These are phyloP conservation scores for Coemansia sp. DNA, from an alignment of 192 early-diverging fungal genomes.

Conservation along the genomic window DNA sequence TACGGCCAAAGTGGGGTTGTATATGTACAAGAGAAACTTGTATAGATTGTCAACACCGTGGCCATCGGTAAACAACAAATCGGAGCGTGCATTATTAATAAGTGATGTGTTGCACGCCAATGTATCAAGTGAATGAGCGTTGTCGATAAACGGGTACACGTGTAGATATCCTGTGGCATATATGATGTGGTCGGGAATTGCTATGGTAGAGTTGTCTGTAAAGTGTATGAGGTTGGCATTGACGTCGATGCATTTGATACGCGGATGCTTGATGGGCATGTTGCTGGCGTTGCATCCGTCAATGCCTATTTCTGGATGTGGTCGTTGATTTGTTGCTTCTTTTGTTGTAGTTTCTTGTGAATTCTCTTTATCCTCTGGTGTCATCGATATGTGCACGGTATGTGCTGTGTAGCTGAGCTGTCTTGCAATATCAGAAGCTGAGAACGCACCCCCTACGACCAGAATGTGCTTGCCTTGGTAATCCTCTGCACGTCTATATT, in stretches of 20 bases:
- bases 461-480: constrained; percentile 34
- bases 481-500: constrained; percentile 23
- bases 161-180: constrained; percentile 67
- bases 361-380: neutral
- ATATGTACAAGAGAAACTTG: constrained; percentile 43
- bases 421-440: constrained; percentile 53
- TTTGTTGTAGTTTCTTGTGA: no score
- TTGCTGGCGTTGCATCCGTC: constrained; percentile 5
- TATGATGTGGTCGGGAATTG: constrained; percentile 51
- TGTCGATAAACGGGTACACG: constrained; percentile 56
- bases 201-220: constrained; percentile 21
- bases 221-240: constrained; percentile 17
- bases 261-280: constrained; percentile 5
- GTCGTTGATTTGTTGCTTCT: no score
- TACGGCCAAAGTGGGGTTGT: constrained; percentile 56
- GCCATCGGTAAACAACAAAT: constrained; percentile 24
- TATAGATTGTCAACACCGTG: constrained; percentile 45
- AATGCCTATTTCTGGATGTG: constrained; percentile 2
- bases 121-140: neutral
- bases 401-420: constrained; percentile 36
- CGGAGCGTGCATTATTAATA: neutral
- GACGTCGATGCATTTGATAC: neutral
- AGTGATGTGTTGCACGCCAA: no score
- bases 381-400: constrained; percentile 39
- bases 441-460: constrained; percentile 55